Conservation (phyloP, 768 basidiomycete species). For the Hypsizygus marmoreus region DNA sequence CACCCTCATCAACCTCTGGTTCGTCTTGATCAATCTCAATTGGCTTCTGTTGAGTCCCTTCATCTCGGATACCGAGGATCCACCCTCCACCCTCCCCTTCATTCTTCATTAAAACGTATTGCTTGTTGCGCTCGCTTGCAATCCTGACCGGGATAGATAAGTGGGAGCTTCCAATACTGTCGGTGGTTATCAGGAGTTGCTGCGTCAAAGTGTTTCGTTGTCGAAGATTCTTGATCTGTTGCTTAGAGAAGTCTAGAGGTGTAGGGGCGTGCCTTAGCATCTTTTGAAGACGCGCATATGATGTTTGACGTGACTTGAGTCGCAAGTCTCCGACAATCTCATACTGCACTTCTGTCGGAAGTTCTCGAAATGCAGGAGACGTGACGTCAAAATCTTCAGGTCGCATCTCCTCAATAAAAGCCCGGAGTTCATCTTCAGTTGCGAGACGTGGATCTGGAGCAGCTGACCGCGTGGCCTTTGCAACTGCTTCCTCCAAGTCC, state of each 20-base stretch:
- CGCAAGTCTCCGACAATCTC: constrained; percentile 97
- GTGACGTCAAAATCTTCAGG: constrained; percentile 94
- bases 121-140: constrained; percentile 91
- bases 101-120: constrained; percentile 95
- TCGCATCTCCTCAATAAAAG: constrained; percentile 94
- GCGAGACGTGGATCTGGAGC: constrained; percentile 90
- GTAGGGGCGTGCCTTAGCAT: constrained; percentile 83
- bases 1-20: constrained; percentile 28
- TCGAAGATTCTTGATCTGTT: constrained; percentile 89
- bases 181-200: constrained; percentile 88
- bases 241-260: constrained; percentile 93
- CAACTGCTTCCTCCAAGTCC: constrained; percentile 63
- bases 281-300: constrained; percentile 85
- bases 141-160: constrained; percentile 91
- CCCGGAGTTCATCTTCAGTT: constrained; percentile 90
- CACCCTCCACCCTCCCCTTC: constrained; percentile 87
- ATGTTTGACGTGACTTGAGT: constrained; percentile 92
- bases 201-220: constrained; percentile 92
- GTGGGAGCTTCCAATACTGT: constrained; percentile 88
- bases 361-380: constrained; percentile 85
- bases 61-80: constrained; percentile 89
- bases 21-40: constrained; percentile 81
- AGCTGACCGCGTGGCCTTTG: constrained; percentile 57
- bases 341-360: constrained; percentile 96
- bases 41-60: constrained; percentile 82